Percentiles rank a stretch among this genome's conserved stretches.
These are phyloP conservation scores for Aspergillus oerlinghausenensis DNA, from an alignment of 2,329 filamentous ascomycete genomes.

Conservation along the genomic window DNA sequence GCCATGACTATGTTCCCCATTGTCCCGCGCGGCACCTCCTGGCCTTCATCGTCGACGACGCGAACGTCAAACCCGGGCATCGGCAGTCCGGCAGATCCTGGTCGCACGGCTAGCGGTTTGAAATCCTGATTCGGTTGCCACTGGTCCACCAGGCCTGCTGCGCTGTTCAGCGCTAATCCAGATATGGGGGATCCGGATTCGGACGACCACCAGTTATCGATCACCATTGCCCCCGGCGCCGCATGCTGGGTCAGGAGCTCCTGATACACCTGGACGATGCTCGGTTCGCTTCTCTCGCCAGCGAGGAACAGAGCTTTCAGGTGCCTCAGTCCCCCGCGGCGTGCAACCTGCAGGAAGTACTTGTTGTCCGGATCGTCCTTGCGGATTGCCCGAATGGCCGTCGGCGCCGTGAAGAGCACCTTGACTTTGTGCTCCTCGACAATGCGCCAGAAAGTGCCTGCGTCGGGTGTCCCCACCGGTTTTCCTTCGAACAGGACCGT, in stretches of 20 bases:
- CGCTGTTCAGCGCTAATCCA: conserved; percentile 60
- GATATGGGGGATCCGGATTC: conserved; percentile 67
- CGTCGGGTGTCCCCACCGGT: conserved; percentile 81
- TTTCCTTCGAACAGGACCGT: conserved; percentile 94
- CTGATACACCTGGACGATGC: conserved; percentile 77
- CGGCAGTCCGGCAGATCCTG: conserved; percentile 82
- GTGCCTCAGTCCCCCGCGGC: conserved; percentile 64
- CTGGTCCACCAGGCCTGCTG: conserved; percentile 49
- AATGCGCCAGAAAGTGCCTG: conserved; percentile 83
- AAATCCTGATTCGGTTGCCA: conserved; percentile 15
- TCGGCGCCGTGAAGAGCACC: conserved; percentile 80
- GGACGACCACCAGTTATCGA: conserved; percentile 73
- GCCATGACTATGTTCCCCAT: conserved; percentile 92
- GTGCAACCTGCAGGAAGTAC: conserved; percentile 59
- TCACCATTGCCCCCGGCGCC: conserved; percentile 57
- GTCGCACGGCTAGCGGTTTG: conserved; percentile 61
- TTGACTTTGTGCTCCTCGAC: conserved; percentile 82
- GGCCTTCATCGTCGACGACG: conserved; percentile 75
- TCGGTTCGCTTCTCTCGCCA: conserved; percentile 83
- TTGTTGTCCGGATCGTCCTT: conserved; percentile 75
- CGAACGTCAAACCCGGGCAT: conserved; percentile 89
- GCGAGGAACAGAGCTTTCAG: conserved; percentile 77
- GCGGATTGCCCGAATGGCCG: conserved; percentile 78
- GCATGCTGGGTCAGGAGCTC: conserved; percentile 64
- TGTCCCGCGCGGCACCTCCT: conserved; percentile 62